Conservation (phyloP, 768 basidiomycete species). For the Phlegmacium glaucopus region DNA sequence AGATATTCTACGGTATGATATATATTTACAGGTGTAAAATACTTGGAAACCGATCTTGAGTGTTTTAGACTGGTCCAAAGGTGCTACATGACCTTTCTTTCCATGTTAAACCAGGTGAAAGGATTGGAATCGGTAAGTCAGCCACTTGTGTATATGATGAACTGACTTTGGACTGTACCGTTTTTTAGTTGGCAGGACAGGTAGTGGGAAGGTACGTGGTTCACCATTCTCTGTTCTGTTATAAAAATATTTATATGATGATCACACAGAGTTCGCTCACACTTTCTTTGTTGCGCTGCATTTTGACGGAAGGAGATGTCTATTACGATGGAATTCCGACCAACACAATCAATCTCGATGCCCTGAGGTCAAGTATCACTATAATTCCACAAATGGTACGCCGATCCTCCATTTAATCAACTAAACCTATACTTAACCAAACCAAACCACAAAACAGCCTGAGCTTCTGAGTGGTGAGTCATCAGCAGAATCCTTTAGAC, state of each 20-base stretch:
- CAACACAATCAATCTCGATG: slow-evolving; percentile 47
- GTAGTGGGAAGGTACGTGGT: slow-evolving; percentile 23
- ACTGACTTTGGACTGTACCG: neutral
- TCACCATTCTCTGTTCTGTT: neutral
- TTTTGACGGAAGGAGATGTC: slow-evolving; percentile 50
- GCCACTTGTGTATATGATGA: neutral
- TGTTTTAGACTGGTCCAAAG: slow-evolving; percentile 36
- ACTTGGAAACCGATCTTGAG: neutral
- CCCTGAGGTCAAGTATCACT: slow-evolving; percentile 51
- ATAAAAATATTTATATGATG: neutral
- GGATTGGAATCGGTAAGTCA: slow-evolving; percentile 46
- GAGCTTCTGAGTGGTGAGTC: slow-evolving; percentile 27
- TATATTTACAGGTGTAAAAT: neutral
- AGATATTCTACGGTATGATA: slow-evolving; percentile 40
- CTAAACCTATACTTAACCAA: neutral
- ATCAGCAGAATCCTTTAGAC: neutral
- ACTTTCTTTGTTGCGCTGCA: slow-evolving; percentile 50
- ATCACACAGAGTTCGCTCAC: slow-evolving; percentile 30
- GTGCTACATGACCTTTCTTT: slow-evolving; percentile 58
- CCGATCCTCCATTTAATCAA: slow-evolving; percentile 22
- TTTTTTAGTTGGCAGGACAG: slow-evolving; percentile 23
- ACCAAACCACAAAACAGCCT: slow-evolving; percentile 16
- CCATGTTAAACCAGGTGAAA: slow-evolving; percentile 51
- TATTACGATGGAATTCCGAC: slow-evolving; percentile 50
- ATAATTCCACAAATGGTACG: slow-evolving; percentile 48